A percentile compares a stretch with the other conserved stretches of the same genome.
Conservation (phyloP, 1,284 basidiomycete species). For the Ustilago esculenta region DNA sequence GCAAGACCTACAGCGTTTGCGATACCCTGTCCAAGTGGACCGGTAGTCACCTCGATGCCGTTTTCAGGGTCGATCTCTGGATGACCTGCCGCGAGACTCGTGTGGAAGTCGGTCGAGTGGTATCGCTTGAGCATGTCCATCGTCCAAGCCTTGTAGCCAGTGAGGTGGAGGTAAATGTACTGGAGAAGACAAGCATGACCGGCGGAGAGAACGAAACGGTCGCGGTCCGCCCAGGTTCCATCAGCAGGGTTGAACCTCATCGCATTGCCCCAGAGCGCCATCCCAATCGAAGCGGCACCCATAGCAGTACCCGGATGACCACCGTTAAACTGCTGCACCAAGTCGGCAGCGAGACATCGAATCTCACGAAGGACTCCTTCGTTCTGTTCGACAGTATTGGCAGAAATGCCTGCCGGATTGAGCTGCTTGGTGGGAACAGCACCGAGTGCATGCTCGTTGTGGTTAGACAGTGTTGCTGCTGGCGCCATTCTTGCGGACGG, state of each 20-base stretch:
- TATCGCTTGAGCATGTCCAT: constrained; percentile 79
- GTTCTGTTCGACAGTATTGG: constrained; percentile 3
- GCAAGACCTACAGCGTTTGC: constrained; percentile 90
- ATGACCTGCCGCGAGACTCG: constrained; percentile 73
- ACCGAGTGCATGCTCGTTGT: no score
- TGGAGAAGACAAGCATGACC: constrained; percentile 71
- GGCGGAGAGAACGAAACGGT: constrained; percentile 76
- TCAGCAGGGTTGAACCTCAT: constrained; percentile 84
- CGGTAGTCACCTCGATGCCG: constrained; percentile 93
- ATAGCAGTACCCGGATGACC: constrained; percentile 69
- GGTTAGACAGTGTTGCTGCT: no score
- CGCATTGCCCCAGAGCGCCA: constrained; percentile 80
- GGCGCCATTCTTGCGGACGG: no score
- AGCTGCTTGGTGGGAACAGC: constrained; percentile 1
- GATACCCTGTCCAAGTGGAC: constrained; percentile 87
- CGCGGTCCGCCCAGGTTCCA: constrained; percentile 76
- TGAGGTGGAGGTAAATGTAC: constrained; percentile 81
- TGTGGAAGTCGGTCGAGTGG: constrained; percentile 76
- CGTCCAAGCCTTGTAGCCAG: constrained; percentile 78
- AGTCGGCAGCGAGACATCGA: constrained; percentile 45
- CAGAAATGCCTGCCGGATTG: neutral
- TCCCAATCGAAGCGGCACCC: constrained; percentile 84
- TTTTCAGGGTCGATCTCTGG: constrained; percentile 82
- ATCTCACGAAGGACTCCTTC: constrained; percentile 64
- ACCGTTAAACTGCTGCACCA: constrained; percentile 74